Base-by-base conservation (phyloP, 208 protist species). In the Naegleria lovaniensis region DNA sequence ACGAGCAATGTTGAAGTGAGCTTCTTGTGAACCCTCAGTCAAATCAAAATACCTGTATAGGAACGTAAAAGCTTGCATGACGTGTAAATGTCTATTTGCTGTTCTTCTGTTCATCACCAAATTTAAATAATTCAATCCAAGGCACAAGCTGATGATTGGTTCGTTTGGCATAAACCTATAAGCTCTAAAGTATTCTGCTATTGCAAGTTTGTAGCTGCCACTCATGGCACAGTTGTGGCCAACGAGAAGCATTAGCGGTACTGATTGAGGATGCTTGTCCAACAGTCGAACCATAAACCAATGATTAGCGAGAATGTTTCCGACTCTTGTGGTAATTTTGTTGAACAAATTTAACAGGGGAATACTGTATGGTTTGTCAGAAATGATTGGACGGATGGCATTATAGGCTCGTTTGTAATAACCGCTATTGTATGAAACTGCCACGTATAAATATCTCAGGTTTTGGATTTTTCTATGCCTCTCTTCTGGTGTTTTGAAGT, bases 11-110 rank as follows among this genome's bases (percentile, higher is more conserved):
- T 90, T 90, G 52, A 40, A 90, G 15, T 79, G 16, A 52, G 41
- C 51, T 58, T 90, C 88, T 58, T 90, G 51, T 2, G 16, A 36
- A n/a, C 55, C 16, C n/a, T 52, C 13, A 25, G 11, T 19, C 7
- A 85, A 36, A 39, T 90, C 51, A 52, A 39, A 83, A 58, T 90
- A 90, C 5, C 33, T 59, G 16, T 90, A 58, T 1, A 90, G 41
- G 41, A 90, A 90, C 36, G 88, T 58, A 51, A 90, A 90, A 22
- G 25, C 88, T 52, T 79, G 51, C 13, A 90, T 79, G 15, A 85
- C 51, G 15, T 67, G 15, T 39, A 39, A 36, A 58, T 90, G 43
- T 83, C 88, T 48, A 58, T 90, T 90, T 36, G 88, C 76, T n/a
- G 29, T 33, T 58, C 79, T 90, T 83, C 88, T 51, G 58, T 85